These are phyloP conservation scores for Triticum urartu DNA, from an alignment of 176 grass and related monocot genomes.

Conservation along the genomic window DNA sequence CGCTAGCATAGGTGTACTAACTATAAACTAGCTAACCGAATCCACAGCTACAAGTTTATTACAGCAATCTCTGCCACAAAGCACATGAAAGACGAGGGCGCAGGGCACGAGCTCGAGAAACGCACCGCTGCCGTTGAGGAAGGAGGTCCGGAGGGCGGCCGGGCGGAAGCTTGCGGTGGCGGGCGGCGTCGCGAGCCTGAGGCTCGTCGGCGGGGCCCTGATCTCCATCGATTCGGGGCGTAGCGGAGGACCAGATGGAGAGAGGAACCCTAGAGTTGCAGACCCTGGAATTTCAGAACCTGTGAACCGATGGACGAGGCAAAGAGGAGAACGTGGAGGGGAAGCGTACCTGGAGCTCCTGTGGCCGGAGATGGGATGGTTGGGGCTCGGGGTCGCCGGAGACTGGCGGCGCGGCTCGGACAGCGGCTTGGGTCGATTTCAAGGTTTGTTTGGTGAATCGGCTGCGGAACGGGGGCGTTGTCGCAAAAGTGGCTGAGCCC, in stretches of 20 bases:
- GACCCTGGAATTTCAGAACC: neutral
- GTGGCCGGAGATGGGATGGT: neutral
- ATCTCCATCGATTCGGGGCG: conserved; percentile 42
- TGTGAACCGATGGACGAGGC: neutral
- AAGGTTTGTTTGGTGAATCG: neutral
- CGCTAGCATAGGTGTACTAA: neutral
- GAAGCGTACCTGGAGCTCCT: neutral
- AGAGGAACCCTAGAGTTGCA: conserved; percentile 11
- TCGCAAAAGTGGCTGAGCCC: neutral
- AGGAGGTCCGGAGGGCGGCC: conserved; percentile 32
- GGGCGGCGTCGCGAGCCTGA: conserved; percentile 30
- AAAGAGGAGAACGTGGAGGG: too few relatives aligned
- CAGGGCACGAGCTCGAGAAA: neutral
- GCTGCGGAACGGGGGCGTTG: neutral
- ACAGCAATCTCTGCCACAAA: neutral
- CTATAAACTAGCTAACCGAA: neutral
- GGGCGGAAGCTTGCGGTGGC: conserved; percentile 16
- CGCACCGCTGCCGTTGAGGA: conserved; percentile 44
- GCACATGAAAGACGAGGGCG: neutral
- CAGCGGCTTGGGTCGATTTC: neutral
- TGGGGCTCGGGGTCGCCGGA: neutral
- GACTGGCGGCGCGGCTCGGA: neutral
- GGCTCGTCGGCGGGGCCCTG: conserved; percentile 36
- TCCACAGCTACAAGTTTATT: neutral
- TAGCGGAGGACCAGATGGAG: neutral